A percentile compares a stretch with the other conserved stretches of the same genome.
phyloP scores from a whole-genome alignment of 2,329 filamentous ascomycete genomes.

The Ophiocordyceps polyrhachis-furcata region DNA sequence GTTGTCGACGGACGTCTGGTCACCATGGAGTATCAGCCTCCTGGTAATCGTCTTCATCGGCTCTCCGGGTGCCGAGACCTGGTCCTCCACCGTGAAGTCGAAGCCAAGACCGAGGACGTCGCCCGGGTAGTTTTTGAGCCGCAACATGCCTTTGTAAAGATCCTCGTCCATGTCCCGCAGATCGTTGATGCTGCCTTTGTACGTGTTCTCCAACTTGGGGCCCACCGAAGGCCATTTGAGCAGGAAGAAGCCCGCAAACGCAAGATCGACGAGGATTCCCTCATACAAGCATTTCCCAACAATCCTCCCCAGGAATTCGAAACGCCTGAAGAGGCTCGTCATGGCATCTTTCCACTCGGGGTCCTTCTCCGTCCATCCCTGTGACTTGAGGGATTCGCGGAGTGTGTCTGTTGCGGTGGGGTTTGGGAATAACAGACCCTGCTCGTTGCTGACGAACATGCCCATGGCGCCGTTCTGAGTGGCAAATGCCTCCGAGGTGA shows the following conservation, averaged over 20 bases:
- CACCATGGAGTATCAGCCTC: slow-evolving; percentile 60
- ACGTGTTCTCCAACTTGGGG: slow-evolving; percentile 43
- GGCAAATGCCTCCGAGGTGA: slow-evolving; percentile 70
- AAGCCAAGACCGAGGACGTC: slow-evolving; percentile 54
- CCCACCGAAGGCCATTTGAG: slow-evolving; percentile 81
- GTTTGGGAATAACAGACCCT: slow-evolving; percentile 79
- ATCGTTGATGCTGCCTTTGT: slow-evolving; percentile 88
- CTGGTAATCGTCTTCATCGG: slow-evolving; percentile 46
- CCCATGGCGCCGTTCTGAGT: slow-evolving; percentile 22
- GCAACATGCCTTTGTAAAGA: slow-evolving; percentile 68
- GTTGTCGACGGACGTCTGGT: slow-evolving; percentile 66
- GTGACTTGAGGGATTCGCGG: slow-evolving; percentile 34
- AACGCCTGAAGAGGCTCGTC: slow-evolving; percentile 47
- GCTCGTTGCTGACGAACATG: slow-evolving; percentile 69
- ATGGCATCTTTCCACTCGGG: slow-evolving; percentile 38
- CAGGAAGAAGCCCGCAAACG: slow-evolving; percentile 89
- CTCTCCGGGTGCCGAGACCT: slow-evolving; percentile 25
- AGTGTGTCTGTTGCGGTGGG: slow-evolving; percentile 56
- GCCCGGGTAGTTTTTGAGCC: slow-evolving; percentile 70
- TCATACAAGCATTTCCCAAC: slow-evolving; percentile 97
- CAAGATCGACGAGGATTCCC: slow-evolving; percentile 82
- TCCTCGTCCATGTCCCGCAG: slow-evolving; percentile 79
- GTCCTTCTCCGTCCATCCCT: slow-evolving; percentile 32
- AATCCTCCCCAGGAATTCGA: slow-evolving; percentile 81
- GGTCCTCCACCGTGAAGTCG: slow-evolving; percentile 79